These are phyloP conservation scores for Ganoderma leucocontextum DNA, from an alignment of 1,284 basidiomycete genomes.

Conservation along the genomic window DNA sequence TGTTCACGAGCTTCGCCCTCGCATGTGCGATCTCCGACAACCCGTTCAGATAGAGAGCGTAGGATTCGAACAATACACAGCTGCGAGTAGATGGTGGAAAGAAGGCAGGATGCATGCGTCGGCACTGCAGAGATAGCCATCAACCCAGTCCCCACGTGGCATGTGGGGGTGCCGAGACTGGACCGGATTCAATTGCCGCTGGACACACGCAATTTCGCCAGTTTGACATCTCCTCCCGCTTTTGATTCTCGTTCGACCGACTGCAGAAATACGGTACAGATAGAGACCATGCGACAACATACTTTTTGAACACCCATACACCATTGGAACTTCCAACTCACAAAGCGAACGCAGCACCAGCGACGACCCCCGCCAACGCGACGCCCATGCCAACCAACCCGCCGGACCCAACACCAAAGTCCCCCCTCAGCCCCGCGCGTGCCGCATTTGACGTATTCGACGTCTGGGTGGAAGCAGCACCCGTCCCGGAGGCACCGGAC, in stretches of 20 bases:
- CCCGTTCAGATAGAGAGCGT: not conserved
- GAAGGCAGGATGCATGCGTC: not conserved
- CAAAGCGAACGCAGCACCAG: not conserved
- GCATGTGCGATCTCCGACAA: not conserved
- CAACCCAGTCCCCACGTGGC: not conserved
- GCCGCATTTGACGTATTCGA: not conserved
- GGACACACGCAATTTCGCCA: no score
- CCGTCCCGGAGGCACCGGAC: not conserved
- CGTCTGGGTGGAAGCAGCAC: not conserved
- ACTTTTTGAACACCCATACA: not conserved
- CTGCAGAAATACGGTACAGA: not conserved
- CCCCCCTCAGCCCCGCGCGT: not conserved
- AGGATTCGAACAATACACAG: not conserved
- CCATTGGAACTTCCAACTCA: not conserved
- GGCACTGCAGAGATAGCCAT: no score
- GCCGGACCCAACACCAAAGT: not conserved
- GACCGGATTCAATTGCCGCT: no score
- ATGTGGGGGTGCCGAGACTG: no score
- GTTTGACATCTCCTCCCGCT: no score
- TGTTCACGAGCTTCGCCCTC: not conserved
- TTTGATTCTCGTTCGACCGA: not conserved
- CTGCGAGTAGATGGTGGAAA: not conserved
- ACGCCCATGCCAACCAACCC: not conserved
- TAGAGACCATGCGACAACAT: not conserved
- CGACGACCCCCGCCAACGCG: not conserved